These are phyloP conservation scores for Massarina eburnea DNA, from an alignment of 2,329 filamentous ascomycete genomes.

Conservation along the genomic window DNA sequence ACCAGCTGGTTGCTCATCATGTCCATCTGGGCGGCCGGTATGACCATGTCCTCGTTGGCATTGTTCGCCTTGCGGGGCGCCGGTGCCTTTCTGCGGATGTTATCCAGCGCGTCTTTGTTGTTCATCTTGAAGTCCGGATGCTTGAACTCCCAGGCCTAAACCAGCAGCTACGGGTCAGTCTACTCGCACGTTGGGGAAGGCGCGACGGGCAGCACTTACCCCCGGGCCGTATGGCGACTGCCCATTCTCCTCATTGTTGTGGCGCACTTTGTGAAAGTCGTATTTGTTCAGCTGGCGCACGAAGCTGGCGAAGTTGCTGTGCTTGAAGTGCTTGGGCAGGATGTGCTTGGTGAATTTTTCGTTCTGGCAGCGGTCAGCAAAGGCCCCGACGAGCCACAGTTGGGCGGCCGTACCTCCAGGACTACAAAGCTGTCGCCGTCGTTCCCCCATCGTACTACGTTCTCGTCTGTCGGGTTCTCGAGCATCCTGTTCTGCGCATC, in stretches of 20 bases:
- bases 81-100: conserved; percentile 92
- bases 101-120: conserved; percentile 94
- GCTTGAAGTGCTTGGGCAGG: conserved; percentile 97
- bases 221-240: conserved; percentile 79
- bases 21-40: conserved; percentile 84
- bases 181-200: background rate
- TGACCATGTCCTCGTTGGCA: conserved; percentile 67
- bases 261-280: conserved; percentile 96
- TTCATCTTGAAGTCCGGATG: conserved; percentile 95
- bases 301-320: conserved; percentile 97
- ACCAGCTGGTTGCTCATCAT: conserved; percentile 84
- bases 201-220: conserved; percentile 51
- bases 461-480: conserved; percentile 88
- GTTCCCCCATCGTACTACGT: conserved; percentile 93
- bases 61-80: conserved; percentile 73
- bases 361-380: conserved; percentile 62
- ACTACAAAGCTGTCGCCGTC: conserved; percentile 96
- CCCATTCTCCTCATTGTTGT: conserved; percentile 82
- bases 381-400: background rate
- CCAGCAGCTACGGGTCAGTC: conserved; percentile 15
- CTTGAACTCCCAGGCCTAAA: conserved; percentile 90
- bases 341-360: conserved; percentile 98
- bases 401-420: conserved; percentile 68
- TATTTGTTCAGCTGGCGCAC: conserved; percentile 96
- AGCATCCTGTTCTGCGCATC: conserved; percentile 70